Evolutionary conservation across 2,329 filamentous ascomycete species (phyloP).

Genomic region (Stagonosporopsis vannaccii): DNA sequence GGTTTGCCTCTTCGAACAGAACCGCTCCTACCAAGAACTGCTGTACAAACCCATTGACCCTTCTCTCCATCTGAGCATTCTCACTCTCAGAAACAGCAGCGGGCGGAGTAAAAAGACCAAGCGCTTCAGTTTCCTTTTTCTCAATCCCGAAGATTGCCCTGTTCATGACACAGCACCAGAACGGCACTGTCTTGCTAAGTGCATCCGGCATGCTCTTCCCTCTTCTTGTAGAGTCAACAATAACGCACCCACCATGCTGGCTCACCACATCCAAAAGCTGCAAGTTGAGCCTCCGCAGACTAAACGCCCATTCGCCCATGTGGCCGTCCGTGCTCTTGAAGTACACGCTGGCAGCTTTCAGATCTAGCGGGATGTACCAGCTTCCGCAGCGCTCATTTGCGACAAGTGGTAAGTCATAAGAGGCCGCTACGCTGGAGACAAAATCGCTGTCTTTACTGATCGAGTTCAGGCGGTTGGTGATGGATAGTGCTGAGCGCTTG

Average conservation of each 20-base stretch:
- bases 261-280: conserved; percentile 76
- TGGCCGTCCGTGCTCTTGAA: conserved; percentile 99
- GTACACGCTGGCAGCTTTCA: conserved; percentile 79
- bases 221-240: conserved; percentile 91
- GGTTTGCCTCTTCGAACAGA: no score
- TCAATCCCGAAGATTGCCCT: conserved; percentile 72
- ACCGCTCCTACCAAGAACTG: conserved; percentile 52
- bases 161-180: conserved; percentile 92
- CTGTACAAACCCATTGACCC: conserved; percentile 64
- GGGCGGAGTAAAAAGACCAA: conserved; percentile 73
- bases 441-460: conserved; percentile 80
- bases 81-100: conserved; percentile 77
- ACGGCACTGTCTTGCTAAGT: conserved; percentile 88
- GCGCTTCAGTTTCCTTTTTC: conserved; percentile 56
- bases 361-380: conserved; percentile 80
- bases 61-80: conserved; percentile 75
- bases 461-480: conserved; percentile 81
- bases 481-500: conserved; percentile 77
- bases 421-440: conserved; percentile 66
- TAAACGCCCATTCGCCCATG: conserved; percentile 89
- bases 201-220: conserved; percentile 98
- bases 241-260: conserved; percentile 75
- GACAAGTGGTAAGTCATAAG: conserved; percentile 72
- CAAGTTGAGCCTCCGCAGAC: conserved; percentile 81
- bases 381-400: conserved; percentile 96